Evolutionary conservation across 352 stramenopile species (phyloP), one percentile per base, ranked within the genome.

Genomic region (Globisporangium middletonii): DNA sequence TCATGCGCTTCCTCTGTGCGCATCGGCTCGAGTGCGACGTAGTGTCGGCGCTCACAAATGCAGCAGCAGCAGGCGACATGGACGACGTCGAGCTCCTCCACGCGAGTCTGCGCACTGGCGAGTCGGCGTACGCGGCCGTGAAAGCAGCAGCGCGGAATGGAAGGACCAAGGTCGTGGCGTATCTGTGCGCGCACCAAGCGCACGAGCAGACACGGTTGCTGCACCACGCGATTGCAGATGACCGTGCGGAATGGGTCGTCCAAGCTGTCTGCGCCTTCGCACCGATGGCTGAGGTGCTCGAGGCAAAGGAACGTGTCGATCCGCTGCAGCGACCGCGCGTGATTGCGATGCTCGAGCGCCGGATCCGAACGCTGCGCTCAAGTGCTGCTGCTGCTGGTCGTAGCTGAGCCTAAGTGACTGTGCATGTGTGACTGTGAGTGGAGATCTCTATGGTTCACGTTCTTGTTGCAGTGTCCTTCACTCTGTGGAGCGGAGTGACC

Each of bases 1-100:
- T 48, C 23, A 43, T 56, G 35, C n/a, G 45, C 35, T 41, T 49
- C 11, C 26, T 56, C 11, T 56, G 37, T 7, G 51, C 44, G 19
- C 23, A 56, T 4, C n/a, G 19, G 16, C 19, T 27, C 15, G 37
- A 49, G n/a, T 13, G 11, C 5, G 51, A 56, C 13, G 7, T 56
- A 2, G 37, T 13, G 1, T 15, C 23, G 8, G 51, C 38, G 13
- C 37, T 57, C 3, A 38, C 26, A 9, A 19, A 0, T 28, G 37
- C 38, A 27, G 51, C 51, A 26, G 33, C 13, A 6, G 6, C 18
- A 4, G 51, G 51, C 19, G 35, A 49, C 19, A 2, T 57, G 13
- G 13, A 37, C 18, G 28, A 37, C 19, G 35, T 48, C 30, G 9
- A 56, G 37, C 23, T 56, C 15, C 27, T 56, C 12, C 35, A 33